Conservation (phyloP, 805 yeast genomes). For the Schizosaccharomyces japonicus region DNA sequence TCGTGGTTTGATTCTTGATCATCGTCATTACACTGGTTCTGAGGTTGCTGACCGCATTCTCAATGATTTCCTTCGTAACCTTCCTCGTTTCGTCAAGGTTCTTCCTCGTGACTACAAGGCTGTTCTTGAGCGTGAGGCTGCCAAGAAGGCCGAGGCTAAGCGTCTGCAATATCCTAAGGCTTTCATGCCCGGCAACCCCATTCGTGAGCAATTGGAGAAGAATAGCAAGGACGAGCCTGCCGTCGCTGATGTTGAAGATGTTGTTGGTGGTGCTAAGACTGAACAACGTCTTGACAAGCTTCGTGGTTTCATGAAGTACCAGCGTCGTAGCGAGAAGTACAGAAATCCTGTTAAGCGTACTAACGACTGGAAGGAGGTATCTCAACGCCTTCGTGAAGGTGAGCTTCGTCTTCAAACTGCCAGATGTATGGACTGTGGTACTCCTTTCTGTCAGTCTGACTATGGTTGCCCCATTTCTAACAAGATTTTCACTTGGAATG, state of each 20-base stretch:
- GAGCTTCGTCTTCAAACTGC: slow-evolving; percentile 84
- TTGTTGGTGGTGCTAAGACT: slow-evolving; percentile 46
- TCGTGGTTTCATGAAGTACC: slow-evolving; percentile 83
- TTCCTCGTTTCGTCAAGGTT: slow-evolving; percentile 64
- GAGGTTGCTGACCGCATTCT: slow-evolving; percentile 67
- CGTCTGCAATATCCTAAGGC: slow-evolving; percentile 19
- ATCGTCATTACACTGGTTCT: slow-evolving; percentile 70
- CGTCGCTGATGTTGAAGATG: slow-evolving; percentile 72
- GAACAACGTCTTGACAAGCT: slow-evolving; percentile 46
- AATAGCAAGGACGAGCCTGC: slow-evolving; percentile 38
- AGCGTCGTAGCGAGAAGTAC: slow-evolving; percentile 68
- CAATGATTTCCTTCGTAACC: slow-evolving; percentile 64
- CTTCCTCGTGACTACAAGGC: slow-evolving; percentile 78
- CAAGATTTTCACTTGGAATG: slow-evolving; percentile 95
- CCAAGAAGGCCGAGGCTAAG: slow-evolving; percentile 37
- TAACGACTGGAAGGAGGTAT: slow-evolving; percentile 79
- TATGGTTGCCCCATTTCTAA: slow-evolving; percentile 96
- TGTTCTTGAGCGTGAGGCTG: slow-evolving; percentile 59
- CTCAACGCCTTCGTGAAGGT: slow-evolving; percentile 54
- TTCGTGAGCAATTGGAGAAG: slow-evolving; percentile 17
- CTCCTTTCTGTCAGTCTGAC: slow-evolving; percentile 94
- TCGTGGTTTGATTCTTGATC: slow-evolving; percentile 82
- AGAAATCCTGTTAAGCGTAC: slow-evolving; percentile 54
- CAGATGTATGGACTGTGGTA: slow-evolving; percentile 98
- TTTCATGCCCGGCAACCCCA: slow-evolving; percentile 1